A percentile compares a stretch with the other conserved stretches of the same genome.
phyloP scores from a whole-genome alignment of 169 alveolate species.

The Plasmodium gaboni region DNA sequence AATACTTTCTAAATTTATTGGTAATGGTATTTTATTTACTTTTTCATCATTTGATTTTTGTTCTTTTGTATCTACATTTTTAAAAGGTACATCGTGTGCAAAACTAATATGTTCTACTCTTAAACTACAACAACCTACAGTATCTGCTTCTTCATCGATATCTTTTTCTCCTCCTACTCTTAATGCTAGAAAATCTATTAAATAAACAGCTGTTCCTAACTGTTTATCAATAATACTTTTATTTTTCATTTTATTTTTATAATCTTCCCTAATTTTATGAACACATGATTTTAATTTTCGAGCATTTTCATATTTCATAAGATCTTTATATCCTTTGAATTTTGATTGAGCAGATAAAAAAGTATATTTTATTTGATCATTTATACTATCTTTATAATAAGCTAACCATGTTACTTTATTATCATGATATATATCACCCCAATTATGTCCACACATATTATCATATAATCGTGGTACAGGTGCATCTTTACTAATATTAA shows the following conservation, averaged over 20 bases:
- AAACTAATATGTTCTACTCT: slow-evolving; percentile 97
- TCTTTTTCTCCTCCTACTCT: slow-evolving; percentile 99
- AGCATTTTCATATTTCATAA: slow-evolving; percentile 97
- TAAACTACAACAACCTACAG: slow-evolving; percentile 99
- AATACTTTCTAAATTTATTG: slow-evolving; percentile 39
- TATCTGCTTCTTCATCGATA: slow-evolving; percentile 99
- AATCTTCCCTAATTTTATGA: slow-evolving; percentile 93
- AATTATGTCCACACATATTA: slow-evolving; percentile 96
- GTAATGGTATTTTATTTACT: slow-evolving; percentile 45
- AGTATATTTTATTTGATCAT: slow-evolving; percentile 94
- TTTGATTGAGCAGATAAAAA: slow-evolving; percentile 96
- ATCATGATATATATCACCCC: slow-evolving; percentile 97
- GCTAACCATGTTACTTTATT: slow-evolving; percentile 97
- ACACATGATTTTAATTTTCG: slow-evolving; percentile 92
- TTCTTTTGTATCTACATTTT: slow-evolving; percentile 48
- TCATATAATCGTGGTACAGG: slow-evolving; percentile 96
- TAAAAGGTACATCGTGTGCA: slow-evolving; percentile 71
- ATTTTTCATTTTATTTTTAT: slow-evolving; percentile 88
- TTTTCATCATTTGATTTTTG: slow-evolving; percentile 65
- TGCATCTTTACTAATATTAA: slow-evolving; percentile 95
- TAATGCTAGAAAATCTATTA: slow-evolving; percentile 98
- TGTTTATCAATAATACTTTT: slow-evolving; percentile 90
- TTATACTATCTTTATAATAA: slow-evolving; percentile 94
- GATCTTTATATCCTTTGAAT: slow-evolving; percentile 96
- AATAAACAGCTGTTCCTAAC: slow-evolving; percentile 98